Conservation (phyloP, 2,329 filamentous ascomycete genomes). For the Xenoacremonium recifei region DNA sequence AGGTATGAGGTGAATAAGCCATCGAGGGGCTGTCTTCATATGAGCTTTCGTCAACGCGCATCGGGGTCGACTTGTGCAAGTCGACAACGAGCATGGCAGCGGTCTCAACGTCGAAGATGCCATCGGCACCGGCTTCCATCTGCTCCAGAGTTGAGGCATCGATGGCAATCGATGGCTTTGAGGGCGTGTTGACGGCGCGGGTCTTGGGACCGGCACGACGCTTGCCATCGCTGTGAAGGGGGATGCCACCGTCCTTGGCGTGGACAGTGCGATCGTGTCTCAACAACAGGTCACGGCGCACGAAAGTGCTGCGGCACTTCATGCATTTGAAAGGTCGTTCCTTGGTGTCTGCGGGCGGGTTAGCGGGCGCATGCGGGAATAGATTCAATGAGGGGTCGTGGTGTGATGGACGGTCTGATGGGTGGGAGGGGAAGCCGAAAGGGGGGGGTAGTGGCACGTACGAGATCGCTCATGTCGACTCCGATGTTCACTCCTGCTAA, state of each 20-base stretch:
- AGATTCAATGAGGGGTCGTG: conserved; percentile 7
- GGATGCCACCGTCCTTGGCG: conserved; percentile 93
- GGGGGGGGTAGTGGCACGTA: conserved; percentile 57
- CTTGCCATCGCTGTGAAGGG: conserved; percentile 92
- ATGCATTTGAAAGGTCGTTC: conserved; percentile 98
- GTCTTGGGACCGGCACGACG: conserved; percentile 73
- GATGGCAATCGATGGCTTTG: conserved; percentile 75
- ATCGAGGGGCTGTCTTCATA: conserved; percentile 61
- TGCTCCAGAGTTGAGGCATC: conserved; percentile 88
- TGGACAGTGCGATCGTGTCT: conserved; percentile 98
- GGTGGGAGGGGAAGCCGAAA: conserved; percentile 8
- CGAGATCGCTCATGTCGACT: conserved; percentile 96
- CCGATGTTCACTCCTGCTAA: conserved; percentile 94
- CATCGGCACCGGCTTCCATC: conserved; percentile 86
- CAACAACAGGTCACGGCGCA: conserved; percentile 91
- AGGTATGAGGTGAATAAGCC: conserved; percentile 69
- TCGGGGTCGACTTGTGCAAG: conserved; percentile 88
- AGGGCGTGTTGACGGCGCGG: conserved; percentile 59
- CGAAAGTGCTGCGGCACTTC: conserved; percentile 98
- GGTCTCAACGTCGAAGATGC: conserved; percentile 92
- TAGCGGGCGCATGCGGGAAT: conserved; percentile 19
- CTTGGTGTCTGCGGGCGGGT: conserved; percentile 75
- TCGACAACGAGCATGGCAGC: conserved; percentile 98
- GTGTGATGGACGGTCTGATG: conserved; percentile 9
- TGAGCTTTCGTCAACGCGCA: conserved; percentile 54